Evolutionary conservation across 768 basidiomycete species (phyloP), one percentile per base, ranked within the genome.

Genomic region (Amanita polypyramis): DNA sequence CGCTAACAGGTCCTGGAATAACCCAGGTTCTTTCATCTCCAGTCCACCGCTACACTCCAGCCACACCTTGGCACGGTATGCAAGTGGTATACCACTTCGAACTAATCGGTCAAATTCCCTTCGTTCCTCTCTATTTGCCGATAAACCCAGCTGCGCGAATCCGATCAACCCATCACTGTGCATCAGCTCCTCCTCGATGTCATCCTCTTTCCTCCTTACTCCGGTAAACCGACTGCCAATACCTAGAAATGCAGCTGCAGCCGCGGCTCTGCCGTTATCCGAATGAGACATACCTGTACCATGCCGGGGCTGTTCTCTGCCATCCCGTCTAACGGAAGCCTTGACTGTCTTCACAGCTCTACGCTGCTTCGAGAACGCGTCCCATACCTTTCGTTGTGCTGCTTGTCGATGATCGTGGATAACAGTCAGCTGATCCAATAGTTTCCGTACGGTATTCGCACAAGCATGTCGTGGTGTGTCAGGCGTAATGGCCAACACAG

Each of bases 21-120:
- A 60, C 1, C 95, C 95, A 2, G 95, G 95, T 56, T 96, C 92
- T 52, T 78, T 77, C 73, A 91, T 84, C 61, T 97, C 95, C 59
- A 91, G 68, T 1, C 85, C 94, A 1, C 93, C 92, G 54, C 87
- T 93, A 60, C 90, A 95, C 69, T 99, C 96, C 46, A 86, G 62
- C 89, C 92, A 95, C 40, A 92, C 76, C 61, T 92, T 89, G 20
- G 84, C 72, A n/a, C 92, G 80, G 58, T 90, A 88, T 9, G 73
- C 77, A 11, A 98, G 72, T 2, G 96, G 96, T 29, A 97, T 87
- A 3, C 96, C 96, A 43, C 69, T 77, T 45, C 87, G 65, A n/a
- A 95, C 76, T 5, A 99, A 69, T 51, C 78, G 68, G 50, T 83
- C 80, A 51, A 98, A 89, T 59, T 85, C 86, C 49, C 73, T 77